Evolutionary conservation across 1,284 basidiomycete species (phyloP).

Genomic region (Ceratobasidium sp.): DNA sequence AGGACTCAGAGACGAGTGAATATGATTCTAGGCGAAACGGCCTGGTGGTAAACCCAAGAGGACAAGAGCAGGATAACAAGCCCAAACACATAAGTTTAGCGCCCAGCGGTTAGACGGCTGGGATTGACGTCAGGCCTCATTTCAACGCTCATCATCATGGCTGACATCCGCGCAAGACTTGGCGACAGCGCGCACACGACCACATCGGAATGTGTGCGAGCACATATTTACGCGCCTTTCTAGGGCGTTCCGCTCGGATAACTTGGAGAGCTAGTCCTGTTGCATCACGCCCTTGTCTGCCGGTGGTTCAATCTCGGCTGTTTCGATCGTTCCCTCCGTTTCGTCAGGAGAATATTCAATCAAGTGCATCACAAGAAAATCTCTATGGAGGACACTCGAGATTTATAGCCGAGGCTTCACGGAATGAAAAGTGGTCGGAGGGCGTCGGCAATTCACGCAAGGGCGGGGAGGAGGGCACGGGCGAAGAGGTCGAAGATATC

Average conservation of each 20-base stretch:
- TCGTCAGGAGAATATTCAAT: not conserved
- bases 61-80: not conserved
- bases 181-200: conserved; percentile 14
- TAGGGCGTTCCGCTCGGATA: not conserved
- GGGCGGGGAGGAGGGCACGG: conserved; percentile 17
- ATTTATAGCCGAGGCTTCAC: conserved; percentile 56
- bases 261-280: not conserved
- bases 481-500: conserved; percentile 27
- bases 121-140: conserved; percentile 24
- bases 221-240: not conserved
- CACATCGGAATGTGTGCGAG: conserved; percentile 18
- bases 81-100: too few species aligned
- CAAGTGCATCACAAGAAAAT: conserved; percentile 44
- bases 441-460: conserved; percentile 28
- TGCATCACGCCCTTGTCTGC: not conserved
- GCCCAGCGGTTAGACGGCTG: too few species aligned
- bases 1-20: too few species aligned
- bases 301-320: not conserved
- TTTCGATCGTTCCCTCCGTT: conserved; percentile 11
- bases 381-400: conserved; percentile 54
- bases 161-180: not conserved
- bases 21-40: too few species aligned
- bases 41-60: too few species aligned
- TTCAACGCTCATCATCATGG: conserved; percentile 13
- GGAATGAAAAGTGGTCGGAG: conserved; percentile 52